A percentile compares a stretch with the other conserved stretches of the same genome.
phyloP scores from a whole-genome alignment of 768 basidiomycete genomes.

The Rubroboletus pulcherrimus region DNA sequence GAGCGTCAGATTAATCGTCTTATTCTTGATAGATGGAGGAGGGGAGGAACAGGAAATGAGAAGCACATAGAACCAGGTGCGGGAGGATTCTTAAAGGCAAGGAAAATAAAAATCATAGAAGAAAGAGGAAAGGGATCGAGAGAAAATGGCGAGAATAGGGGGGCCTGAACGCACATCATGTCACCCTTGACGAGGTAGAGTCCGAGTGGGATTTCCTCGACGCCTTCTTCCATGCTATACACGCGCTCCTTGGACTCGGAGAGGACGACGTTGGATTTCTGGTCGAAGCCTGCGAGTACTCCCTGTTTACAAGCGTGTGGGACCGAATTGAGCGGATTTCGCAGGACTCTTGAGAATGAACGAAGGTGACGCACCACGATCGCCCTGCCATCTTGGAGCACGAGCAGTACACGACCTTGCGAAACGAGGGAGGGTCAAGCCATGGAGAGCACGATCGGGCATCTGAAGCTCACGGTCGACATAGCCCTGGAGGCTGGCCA shows the following conservation, averaged over 20 bases:
- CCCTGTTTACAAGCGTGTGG: constrained; percentile 50
- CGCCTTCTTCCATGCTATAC: constrained; percentile 85
- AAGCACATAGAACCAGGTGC: no score
- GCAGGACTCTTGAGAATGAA: neutral
- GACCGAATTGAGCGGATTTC: neutral
- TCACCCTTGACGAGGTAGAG: constrained; percentile 98
- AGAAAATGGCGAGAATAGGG: neutral
- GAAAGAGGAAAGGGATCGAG: neutral
- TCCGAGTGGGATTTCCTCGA: constrained; percentile 91
- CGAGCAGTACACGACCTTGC: constrained; percentile 83
- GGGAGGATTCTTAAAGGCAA: neutral
- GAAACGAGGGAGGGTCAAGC: neutral
- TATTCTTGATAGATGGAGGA: neutral
- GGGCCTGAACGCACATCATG: constrained; percentile 73
- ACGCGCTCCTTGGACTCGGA: constrained; percentile 92
- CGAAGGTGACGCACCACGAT: constrained; percentile 67
- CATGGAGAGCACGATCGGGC: neutral
- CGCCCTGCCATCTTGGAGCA: constrained; percentile 93
- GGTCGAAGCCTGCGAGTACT: constrained; percentile 87
- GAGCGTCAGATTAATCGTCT: constrained; percentile 2
- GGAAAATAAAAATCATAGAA: neutral
- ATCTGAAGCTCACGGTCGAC: constrained; percentile 64
- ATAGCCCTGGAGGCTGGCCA: constrained; percentile 91
- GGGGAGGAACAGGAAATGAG: neutral
- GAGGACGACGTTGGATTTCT: constrained; percentile 94